Evolutionary conservation across 2,329 filamentous ascomycete species (phyloP), one percentile per base, ranked within the genome.

Genomic region (Sporothrix dimorphospora): DNA sequence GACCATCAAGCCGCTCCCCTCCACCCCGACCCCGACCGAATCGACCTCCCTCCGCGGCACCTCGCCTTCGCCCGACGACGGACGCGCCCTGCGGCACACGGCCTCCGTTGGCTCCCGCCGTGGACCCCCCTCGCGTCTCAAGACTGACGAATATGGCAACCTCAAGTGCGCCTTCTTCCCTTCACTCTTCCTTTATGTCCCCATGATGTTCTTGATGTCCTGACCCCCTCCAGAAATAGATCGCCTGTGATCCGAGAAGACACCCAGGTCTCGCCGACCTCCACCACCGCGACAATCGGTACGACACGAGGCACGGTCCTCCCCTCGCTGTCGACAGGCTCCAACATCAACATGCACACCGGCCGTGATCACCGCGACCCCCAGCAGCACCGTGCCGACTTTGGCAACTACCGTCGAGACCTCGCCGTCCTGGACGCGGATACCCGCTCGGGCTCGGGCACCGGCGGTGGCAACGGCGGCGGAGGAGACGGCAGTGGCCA

Each of bases 391-490:
- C 84, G 86, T 76, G 87, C 85, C 82, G 89, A 91, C 78, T 86
- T 92, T 77, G 84, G 85, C 79, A 90, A 91, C 79, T 91, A 93
- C 79, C 89, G 91, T 78, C 91, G 90, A 82, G 90, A 93, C 77
- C 86, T 93, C 72, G 86, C 89, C 76, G 87, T 91, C 72, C 84
- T 93, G 77, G 90, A 93, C 3, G 59, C 57, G 0, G 71, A 59
- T 19, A 45, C 27, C 12, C 51, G 55, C 6, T 30, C 65, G 16
- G 45, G 49, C 47, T 53, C 30, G 14, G 69, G 42, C 38, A 6
- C 40, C 4, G 34, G 34, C 21, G 16, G 27, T 24, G n/a, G 45
- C 24, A 7, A 24, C 12, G 19, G 19, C 45, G n/a, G 21, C 49
- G 21, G n/a, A n/a, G n/a, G n/a, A n/a, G n/a, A n/a, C 19, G 40